Evolutionary conservation across 345 rosid species (phyloP), one percentile per base, ranked within the genome.

Genomic region (Salix dunnii): DNA sequence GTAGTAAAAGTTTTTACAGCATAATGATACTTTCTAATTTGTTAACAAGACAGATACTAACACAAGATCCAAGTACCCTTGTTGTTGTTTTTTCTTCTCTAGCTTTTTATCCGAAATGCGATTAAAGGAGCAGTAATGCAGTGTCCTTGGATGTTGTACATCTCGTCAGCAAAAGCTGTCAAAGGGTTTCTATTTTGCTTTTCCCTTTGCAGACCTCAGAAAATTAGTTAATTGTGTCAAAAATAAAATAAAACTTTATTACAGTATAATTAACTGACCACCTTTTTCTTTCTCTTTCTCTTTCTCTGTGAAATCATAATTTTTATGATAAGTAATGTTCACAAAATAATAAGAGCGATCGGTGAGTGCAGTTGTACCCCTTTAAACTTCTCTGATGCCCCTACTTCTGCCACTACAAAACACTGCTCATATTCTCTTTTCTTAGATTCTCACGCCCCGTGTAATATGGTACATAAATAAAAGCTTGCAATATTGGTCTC

Each of bases 381-480:
- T 78, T 73, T 79, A 79, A 66, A 35, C n/a, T 61, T 71, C 60
- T 62, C 73, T 43, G 69, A 73, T 35, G 11, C 30, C 27, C 5
- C 35, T n/a, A n/a, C 68, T 10, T 73, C 78, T 71, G 76, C 72
- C 61, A 78, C 63, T 42, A 36, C 49, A 63, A 18, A 28, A 33
- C 17, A 33, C 65, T 48, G 62, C 31, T 76, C 74, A 69, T 55
- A 55, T 76, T 70, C 20, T 77, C 70, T 72, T 82, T 70, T 71
- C 89, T 86, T 92, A 89, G 94, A 94, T 89, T 90, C 87, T 87
- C 87, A 88, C 90, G 92, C 95, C 89, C 87, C 62, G 13, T n/a
- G 6, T 55, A n/a, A 55, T 9, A 3, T n/a, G 62, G 28, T 55
- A 55, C 62, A 20, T 23, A 20, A 7, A 20, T 21, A 53, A 20